Percentiles rank a stretch among this genome's conserved stretches.
These are phyloP conservation scores for Drechslerella coelobrocha DNA, from an alignment of 2,329 filamentous ascomycete species.

Conservation along the genomic window DNA sequence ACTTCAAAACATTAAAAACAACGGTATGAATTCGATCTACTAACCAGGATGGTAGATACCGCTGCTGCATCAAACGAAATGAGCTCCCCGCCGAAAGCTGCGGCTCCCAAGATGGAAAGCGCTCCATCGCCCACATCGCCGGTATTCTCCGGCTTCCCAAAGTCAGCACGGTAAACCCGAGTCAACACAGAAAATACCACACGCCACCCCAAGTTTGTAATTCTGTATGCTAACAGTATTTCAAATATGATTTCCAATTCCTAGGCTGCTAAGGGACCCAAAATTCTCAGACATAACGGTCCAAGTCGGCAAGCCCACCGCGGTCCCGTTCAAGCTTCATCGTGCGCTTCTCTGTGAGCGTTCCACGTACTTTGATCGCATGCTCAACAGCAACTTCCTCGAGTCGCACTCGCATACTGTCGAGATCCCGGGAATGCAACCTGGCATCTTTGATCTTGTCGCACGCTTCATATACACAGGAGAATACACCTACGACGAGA, in stretches of 20 bases:
- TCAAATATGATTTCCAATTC: neutral
- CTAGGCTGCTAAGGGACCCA: slow-evolving; percentile 18
- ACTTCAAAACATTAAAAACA: too few relatives aligned
- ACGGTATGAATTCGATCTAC: neutral
- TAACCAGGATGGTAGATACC: slow-evolving; percentile 21
- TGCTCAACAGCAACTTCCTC: slow-evolving; percentile 24
- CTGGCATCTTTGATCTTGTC: slow-evolving; percentile 9
- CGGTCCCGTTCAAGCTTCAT: slow-evolving; percentile 49
- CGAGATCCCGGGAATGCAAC: slow-evolving; percentile 15
- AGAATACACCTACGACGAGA: slow-evolving; percentile 11
- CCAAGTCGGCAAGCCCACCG: slow-evolving; percentile 9
- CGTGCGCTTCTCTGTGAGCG: slow-evolving; percentile 48
- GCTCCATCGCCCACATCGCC: neutral
- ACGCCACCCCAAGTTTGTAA: neutral
- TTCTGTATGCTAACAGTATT: neutral
- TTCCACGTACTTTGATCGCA: slow-evolving; percentile 51
- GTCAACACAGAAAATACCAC: slow-evolving; percentile 11
- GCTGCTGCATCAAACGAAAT: neutral
- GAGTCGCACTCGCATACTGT: slow-evolving; percentile 10
- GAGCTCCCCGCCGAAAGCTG: neutral
- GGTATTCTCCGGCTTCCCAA: slow-evolving; percentile 21
- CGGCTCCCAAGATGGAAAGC: neutral
- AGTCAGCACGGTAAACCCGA: slow-evolving; percentile 5
- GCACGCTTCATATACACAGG: slow-evolving; percentile 22
- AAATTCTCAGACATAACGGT: slow-evolving; percentile 30